Evolutionary conservation across 176 grass and related monocot genomes (phyloP).

Genomic region (Bothriochloa decipiens): DNA sequence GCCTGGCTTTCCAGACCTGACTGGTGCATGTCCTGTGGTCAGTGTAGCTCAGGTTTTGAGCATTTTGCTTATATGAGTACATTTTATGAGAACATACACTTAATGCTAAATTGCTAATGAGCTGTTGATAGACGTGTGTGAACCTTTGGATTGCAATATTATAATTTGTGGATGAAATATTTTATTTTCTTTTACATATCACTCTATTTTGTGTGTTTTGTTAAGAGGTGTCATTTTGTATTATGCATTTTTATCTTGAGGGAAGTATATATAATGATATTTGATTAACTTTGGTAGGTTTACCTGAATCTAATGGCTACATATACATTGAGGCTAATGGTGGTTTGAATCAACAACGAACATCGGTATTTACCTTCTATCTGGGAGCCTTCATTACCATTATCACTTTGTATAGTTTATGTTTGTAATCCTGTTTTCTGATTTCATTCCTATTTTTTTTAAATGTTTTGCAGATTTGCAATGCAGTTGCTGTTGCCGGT

Average conservation of each 20-base stretch:
- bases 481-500: slow-evolving; percentile 96
- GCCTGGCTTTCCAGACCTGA: neutral
- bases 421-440: neutral
- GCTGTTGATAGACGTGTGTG: neutral
- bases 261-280: slow-evolving; percentile 33
- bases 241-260: slow-evolving; percentile 33
- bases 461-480: slow-evolving; percentile 82
- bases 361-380: slow-evolving; percentile 68
- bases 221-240: slow-evolving; percentile 7
- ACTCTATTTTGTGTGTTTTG: slow-evolving; percentile 3
- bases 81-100: neutral
- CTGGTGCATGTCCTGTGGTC: neutral
- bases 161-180: slow-evolving; percentile 7
- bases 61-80: neutral
- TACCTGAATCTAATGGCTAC: slow-evolving; percentile 94
- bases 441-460: slow-evolving; percentile 36
- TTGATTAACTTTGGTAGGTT: slow-evolving; percentile 49
- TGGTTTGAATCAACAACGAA: slow-evolving; percentile 96
- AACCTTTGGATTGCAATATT: slow-evolving; percentile 7
- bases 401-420: neutral
- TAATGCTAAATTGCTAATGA: neutral
- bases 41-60: neutral
- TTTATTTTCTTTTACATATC: neutral
- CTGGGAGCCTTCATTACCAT: slow-evolving; percentile 12
- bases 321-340: slow-evolving; percentile 98